Conservation (phyloP, 106 monocot genomes). For the Dendrobium chrysotoxum region DNA sequence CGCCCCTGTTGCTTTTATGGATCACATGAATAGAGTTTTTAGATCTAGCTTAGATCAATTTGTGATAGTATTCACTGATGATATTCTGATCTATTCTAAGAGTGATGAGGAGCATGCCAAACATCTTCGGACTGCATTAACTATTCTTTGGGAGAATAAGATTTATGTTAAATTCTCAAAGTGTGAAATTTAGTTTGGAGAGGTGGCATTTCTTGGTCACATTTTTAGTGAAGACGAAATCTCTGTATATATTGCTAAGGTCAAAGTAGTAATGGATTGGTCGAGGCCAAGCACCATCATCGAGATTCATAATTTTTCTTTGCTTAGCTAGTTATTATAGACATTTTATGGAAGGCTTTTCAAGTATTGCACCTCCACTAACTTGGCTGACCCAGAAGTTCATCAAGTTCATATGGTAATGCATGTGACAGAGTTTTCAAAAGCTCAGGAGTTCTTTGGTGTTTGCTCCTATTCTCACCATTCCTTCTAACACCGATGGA, state of each 20-base stretch:
- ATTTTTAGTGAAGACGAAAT: neutral
- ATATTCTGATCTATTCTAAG: neutral
- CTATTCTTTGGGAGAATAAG: neutral
- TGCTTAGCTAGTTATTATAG: neutral
- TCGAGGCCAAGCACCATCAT: neutral
- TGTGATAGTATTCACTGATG: neutral
- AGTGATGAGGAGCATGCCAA: neutral
- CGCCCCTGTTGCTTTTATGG: neutral
- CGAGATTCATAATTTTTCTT: neutral
- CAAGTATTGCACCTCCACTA: no score
- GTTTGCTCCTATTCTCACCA: neutral
- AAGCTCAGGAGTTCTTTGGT: neutral
- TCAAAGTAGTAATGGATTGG: no score
- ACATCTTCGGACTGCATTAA: no score
- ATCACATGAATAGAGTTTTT: neutral
- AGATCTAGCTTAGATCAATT: neutral
- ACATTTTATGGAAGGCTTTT: no score
- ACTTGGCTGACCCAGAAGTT: no score
- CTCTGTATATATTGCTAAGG: neutral
- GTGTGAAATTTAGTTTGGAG: slow-evolving; percentile 3
- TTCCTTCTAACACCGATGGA: neutral
- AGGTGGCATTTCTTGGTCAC: neutral
- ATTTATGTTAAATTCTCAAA: neutral
- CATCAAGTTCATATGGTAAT: no score
- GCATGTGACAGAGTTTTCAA: neutral